Evolutionary conservation across 2,329 filamentous ascomycete species (phyloP).

Genomic region (Fusarium citri): DNA sequence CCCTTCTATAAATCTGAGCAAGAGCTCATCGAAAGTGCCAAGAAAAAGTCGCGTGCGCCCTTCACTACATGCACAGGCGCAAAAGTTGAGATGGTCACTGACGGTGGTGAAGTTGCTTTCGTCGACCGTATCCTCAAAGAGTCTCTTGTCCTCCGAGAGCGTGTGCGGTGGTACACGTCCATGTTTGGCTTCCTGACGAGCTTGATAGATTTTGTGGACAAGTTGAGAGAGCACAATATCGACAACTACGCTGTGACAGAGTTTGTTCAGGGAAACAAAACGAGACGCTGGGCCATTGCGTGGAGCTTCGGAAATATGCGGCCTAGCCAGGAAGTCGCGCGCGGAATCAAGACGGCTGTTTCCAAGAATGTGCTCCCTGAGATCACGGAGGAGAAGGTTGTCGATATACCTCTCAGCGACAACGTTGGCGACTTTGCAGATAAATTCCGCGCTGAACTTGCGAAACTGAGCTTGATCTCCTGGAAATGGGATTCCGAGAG

Average conservation of each 20-base stretch:
- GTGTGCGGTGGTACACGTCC: constrained; percentile 87
- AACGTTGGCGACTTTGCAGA: constrained; percentile 53
- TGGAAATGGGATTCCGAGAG: constrained; percentile 72
- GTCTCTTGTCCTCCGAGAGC: constrained; percentile 67
- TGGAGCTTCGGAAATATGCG: constrained; percentile 84
- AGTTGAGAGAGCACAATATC: constrained; percentile 67
- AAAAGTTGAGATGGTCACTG: constrained; percentile 84
- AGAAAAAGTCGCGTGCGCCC: constrained; percentile 74
- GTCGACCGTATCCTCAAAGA: constrained; percentile 77
- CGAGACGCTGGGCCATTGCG: constrained; percentile 85
- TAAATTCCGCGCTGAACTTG: constrained; percentile 60
- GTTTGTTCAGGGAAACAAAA: constrained; percentile 81
- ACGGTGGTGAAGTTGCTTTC: constrained; percentile 82
- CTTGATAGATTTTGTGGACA: constrained; percentile 70
- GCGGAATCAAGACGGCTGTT: constrained; percentile 56
- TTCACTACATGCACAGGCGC: constrained; percentile 82
- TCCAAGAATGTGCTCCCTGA: constrained; percentile 60
- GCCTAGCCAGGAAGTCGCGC: constrained; percentile 63
- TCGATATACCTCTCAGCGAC: constrained; percentile 60
- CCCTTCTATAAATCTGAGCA: constrained; percentile 86
- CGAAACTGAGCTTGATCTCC: constrained; percentile 65
- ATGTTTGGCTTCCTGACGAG: constrained; percentile 89
- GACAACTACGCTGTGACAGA: constrained; percentile 85
- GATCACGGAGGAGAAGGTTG: constrained; percentile 54
- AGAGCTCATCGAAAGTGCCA: constrained; percentile 75